Percentiles rank a stretch among this genome's conserved stretches.
phyloP scores from a whole-genome alignment of 305 asterid species.

The Solanum chacoense region DNA sequence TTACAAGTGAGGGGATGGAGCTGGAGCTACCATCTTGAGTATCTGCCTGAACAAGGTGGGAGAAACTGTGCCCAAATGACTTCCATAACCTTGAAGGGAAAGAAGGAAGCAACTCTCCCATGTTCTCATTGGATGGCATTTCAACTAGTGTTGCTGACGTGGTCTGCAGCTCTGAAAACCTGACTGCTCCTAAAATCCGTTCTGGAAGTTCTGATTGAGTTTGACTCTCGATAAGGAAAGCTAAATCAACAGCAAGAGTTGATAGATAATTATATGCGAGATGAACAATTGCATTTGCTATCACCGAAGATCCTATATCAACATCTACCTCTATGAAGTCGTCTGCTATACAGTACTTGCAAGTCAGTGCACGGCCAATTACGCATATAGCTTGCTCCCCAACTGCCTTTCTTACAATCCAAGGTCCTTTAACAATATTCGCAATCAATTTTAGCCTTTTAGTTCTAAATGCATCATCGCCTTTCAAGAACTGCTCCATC shows the following conservation, averaged over 20 bases:
- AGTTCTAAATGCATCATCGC: conserved; percentile 42
- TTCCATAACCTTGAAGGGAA: conserved; percentile 45
- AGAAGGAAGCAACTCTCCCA: conserved; percentile 22
- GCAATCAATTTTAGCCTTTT: conserved; percentile 68
- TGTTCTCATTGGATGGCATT: conserved; percentile 23
- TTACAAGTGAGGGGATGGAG: conserved; percentile 13
- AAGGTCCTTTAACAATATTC: conserved; percentile 71
- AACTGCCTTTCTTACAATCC: conserved; percentile 77
- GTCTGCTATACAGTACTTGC: conserved; percentile 45
- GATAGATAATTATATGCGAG: conserved; percentile 61
- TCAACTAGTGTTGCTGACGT: conserved; percentile 39
- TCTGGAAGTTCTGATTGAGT: conserved; percentile 71
- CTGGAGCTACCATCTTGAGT: conserved; percentile 26
- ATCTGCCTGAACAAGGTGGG: conserved; percentile 29
- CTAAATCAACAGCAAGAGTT: conserved; percentile 60
- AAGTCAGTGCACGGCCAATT: conserved; percentile 52
- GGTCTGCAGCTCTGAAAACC: conserved; percentile 57
- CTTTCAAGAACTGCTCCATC: conserved; percentile 48
- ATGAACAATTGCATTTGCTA: conserved; percentile 77
- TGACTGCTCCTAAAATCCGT: conserved; percentile 57
- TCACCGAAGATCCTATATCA: conserved; percentile 77
- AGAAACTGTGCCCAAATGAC: conserved; percentile 48
- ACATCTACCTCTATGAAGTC: conserved; percentile 67
- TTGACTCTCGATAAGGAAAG: conserved; percentile 77
- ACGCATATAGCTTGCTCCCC: conserved; percentile 85